Evolutionary conservation across 1,139 yeast species (phyloP).

Genomic region (Yamadazyma triangularis): DNA sequence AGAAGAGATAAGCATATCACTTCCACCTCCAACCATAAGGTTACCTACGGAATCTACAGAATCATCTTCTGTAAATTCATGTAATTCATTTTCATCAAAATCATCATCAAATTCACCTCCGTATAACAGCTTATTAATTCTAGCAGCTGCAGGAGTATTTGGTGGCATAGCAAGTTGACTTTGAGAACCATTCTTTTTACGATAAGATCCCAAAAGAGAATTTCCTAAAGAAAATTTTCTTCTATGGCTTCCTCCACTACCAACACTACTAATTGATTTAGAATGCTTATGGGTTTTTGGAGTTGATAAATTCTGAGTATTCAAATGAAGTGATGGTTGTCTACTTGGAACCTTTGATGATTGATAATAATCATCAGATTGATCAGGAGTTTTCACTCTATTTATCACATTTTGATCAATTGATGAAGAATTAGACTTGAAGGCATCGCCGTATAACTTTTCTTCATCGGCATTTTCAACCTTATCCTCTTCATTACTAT

Average conservation of each 20-base stretch:
- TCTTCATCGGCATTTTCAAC: slow-evolving; percentile 32
- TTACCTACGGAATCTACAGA: slow-evolving; percentile 62
- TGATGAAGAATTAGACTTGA: slow-evolving; percentile 33
- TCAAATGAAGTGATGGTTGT: slow-evolving; percentile 35
- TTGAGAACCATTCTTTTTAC: slow-evolving; percentile 46
- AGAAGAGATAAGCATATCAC: slow-evolving; percentile 64
- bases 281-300: slow-evolving; percentile 20
- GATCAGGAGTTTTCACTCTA: slow-evolving; percentile 16
- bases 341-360: slow-evolving; percentile 26
- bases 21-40: slow-evolving; percentile 47
- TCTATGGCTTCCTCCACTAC: slow-evolving; percentile 38
- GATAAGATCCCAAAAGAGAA: slow-evolving; percentile 39
- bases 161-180: slow-evolving; percentile 43
- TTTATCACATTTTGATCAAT: slow-evolving; percentile 13
- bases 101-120: slow-evolving; percentile 35
- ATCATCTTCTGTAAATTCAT: slow-evolving; percentile 42
- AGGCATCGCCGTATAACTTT: slow-evolving; percentile 41
- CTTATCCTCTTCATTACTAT: slow-evolving; percentile 20
- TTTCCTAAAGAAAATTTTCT: slow-evolving; percentile 64
- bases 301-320: slow-evolving; percentile 18
- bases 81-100: slow-evolving; percentile 20
- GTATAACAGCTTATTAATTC: slow-evolving; percentile 31
- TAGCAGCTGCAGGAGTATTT: slow-evolving; percentile 49
- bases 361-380: slow-evolving; percentile 4
- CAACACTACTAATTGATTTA: slow-evolving; percentile 14